Evolutionary conservation across 148 eudicot species (phyloP).

Genomic region (Silene latifolia): DNA sequence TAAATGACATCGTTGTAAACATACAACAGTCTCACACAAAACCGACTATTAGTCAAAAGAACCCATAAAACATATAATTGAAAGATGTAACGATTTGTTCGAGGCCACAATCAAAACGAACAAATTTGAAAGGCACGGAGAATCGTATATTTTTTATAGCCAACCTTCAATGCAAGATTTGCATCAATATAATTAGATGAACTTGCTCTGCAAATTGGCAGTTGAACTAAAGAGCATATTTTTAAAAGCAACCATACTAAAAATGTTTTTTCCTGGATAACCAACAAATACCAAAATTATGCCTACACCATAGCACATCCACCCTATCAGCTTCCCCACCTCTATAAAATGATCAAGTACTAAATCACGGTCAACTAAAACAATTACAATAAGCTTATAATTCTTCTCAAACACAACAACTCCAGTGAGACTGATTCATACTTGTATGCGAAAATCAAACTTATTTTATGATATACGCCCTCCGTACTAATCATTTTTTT

Average conservation of each 20-base stretch:
- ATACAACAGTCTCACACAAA: no score
- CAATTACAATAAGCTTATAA: neutral
- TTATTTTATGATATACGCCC: no score
- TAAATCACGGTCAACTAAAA: no score
- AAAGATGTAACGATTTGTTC: constrained; percentile 9
- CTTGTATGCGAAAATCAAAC: no score
- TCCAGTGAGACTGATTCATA: no score
- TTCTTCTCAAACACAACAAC: neutral
- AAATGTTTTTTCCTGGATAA: neutral
- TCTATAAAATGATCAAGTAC: no score
- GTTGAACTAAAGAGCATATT: neutral
- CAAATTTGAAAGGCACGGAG: neutral
- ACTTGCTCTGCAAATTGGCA: constrained; percentile 23
- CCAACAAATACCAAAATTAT: neutral
- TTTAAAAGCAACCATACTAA: constrained; percentile 11
- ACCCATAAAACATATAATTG: no score
- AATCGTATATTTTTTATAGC: neutral
- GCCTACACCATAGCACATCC: no score
- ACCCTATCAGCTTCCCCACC: no score
- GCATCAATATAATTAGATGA: constrained; percentile 13
- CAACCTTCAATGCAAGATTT: constrained; percentile 9
- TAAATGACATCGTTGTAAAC: no score
- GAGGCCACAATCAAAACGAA: constrained; percentile 9
- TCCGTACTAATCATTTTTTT: no score
- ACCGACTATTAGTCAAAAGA: no score